A percentile compares a stretch with the other conserved stretches of the same genome.
Evolutionary conservation across 768 basidiomycete species (phyloP).

Genomic region (Hygrophorus russula): DNA sequence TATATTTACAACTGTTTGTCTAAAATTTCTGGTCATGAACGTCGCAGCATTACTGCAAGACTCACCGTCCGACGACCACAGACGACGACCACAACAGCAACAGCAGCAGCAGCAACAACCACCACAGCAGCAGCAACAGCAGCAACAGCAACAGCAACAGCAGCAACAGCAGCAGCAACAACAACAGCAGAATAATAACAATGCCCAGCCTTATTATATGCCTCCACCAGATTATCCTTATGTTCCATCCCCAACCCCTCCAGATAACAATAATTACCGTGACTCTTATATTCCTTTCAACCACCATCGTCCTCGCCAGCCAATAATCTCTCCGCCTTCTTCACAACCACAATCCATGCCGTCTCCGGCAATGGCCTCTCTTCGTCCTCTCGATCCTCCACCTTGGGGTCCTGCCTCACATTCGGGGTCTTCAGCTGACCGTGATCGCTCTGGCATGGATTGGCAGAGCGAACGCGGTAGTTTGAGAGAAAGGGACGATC

Average conservation of each 20-base stretch:
- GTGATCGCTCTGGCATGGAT: conserved; percentile 2
- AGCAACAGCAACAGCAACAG: conserved; percentile 7
- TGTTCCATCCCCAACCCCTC: conserved; percentile 12
- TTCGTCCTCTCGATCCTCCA: conserved; percentile 17
- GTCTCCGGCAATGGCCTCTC: conserved; percentile 20
- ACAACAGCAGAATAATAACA: not conserved
- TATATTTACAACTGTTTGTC: no score
- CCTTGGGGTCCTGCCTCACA: conserved; percentile 8
- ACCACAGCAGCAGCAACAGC: conserved; percentile 1
- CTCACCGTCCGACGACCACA: conserved; percentile 48
- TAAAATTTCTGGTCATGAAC: conserved; percentile 51
- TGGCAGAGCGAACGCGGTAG: not conserved
- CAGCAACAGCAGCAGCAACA: conserved; percentile 13
- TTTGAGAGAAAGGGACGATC: not conserved
- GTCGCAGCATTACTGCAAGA: conserved; percentile 60
- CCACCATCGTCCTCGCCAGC: conserved; percentile 4
- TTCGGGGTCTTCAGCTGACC: conserved; percentile 11
- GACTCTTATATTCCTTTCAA: not conserved
- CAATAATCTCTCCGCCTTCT: conserved; percentile 10
- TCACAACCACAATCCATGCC: conserved; percentile 13
- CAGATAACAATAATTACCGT: conserved; percentile 4
- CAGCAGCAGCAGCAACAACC: conserved; percentile 20
- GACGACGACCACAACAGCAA: conserved; percentile 17
- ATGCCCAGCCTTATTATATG: not conserved
- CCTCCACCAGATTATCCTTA: conserved; percentile 12